phyloP scores from a whole-genome alignment of 2,329 filamentous ascomycete genomes.

The Penicillium sp. region DNA sequence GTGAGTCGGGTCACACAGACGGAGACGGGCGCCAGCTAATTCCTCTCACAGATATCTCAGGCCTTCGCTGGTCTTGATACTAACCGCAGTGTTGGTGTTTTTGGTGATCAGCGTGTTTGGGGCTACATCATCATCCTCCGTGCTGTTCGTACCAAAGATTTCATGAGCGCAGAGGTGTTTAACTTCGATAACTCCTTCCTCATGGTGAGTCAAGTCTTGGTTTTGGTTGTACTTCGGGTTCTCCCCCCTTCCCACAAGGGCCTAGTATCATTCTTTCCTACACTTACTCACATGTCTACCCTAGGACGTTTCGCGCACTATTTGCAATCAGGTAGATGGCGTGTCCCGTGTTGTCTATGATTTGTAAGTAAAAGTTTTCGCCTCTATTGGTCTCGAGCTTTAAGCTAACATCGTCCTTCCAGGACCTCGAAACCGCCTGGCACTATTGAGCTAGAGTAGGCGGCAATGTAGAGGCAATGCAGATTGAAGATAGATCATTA shows the following conservation, averaged over 20 bases:
- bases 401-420: constrained; percentile 4
- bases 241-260: background rate
- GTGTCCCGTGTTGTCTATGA: constrained; percentile 71
- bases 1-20: constrained; percentile 1
- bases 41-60: constrained; percentile 53
- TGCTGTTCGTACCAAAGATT: constrained; percentile 60
- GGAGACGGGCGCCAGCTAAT: constrained; percentile 6
- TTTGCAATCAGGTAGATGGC: constrained; percentile 66
- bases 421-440: constrained; percentile 23
- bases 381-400: background rate
- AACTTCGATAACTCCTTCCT: constrained; percentile 65
- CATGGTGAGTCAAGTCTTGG: constrained; percentile 51
- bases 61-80: constrained; percentile 68
- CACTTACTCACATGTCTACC: constrained; percentile 36
- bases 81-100: constrained; percentile 54
- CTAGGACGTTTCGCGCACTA: constrained; percentile 53
- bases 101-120: constrained; percentile 64
- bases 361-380: constrained; percentile 24
- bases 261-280: background rate
- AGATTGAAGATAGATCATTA: background rate
- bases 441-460: constrained; percentile 29
- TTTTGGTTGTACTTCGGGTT: background rate
- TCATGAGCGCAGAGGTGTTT: constrained; percentile 73
- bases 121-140: constrained; percentile 43
- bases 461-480: constrained; percentile 1